Evolutionary conservation across 352 stramenopile genomes (phyloP), one percentile per base, ranked within the genome.

Genomic region (Peronospora destructor): DNA sequence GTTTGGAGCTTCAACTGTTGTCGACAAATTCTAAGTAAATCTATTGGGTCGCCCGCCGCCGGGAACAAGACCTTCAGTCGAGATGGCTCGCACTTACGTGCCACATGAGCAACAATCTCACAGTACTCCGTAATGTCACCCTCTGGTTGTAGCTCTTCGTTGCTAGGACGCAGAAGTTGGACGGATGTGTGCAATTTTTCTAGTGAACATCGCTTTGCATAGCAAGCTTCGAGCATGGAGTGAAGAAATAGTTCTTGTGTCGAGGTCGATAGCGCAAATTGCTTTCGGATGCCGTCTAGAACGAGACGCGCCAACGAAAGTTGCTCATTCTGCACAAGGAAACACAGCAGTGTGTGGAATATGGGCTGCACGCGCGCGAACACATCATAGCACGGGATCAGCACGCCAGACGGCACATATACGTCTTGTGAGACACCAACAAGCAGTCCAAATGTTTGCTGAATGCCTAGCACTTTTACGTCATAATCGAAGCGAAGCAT

Each of bases 211-310:
- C 68, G 53, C 12, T 70, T 61, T 10, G 56, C 40, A 46, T 79
- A 89, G 17, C 75, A 81, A 2, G 68, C 66, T 49, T 91, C 82
- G 3, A 93, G 69, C 64, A 88, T 88, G 9, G 79, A 71, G 44
- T 90, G 76, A 14, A 93, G 59, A 28, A 93, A 88, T 14, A 93
- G 58, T 34, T 93, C 82, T 28, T 86, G 77, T 9, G 79, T 90
- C 13, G 74, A 64, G 2, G 77, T 87, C 1, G 82, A 73, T 7
- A 91, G 54, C 12, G 71, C 76, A 41, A 77, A 85, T 5, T 81
- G 62, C 11, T 59, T 59, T 0, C 68, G 66, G 17, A 93, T 57
- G 0, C 69, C 62, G 4, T 61, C 26, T 5, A 91, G 38, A 29
- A 90, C 61, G 9, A 66, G 43, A 40, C 59, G 45, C 2, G 79